Base-by-base conservation (phyloP, 1,284 basidiomycete genomes). In the Cryptococcus wingfieldii region DNA sequence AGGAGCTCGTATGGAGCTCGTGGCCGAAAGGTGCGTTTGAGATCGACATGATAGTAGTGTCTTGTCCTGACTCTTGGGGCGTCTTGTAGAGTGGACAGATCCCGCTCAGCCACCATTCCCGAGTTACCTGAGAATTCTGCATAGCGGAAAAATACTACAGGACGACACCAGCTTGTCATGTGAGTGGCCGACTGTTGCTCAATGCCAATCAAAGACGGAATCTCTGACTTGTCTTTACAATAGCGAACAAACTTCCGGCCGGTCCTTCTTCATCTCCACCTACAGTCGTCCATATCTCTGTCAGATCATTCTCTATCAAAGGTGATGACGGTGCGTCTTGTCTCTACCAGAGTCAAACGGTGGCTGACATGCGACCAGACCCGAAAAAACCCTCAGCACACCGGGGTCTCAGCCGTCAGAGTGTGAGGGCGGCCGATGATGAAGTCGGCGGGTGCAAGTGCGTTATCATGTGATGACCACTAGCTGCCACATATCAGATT, bases 1-100 rank as follows among this genome's bases (percentile, higher is more conserved):
- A 91, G 76, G 89, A 91, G 77, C 79, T 90, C 48, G 83, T 87
- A 46, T 90, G 88, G 88, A 87, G 85, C 77, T 83, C 84, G 49
- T 91, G 89, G 89, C 87, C 88, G 34, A 79, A 79, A 63, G 87
- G 88, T 86, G 68, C 74, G 83, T 78, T 13, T 34, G 1, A 16
- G 14, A 18, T 19, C 16, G 18, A 23, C 14, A 13, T n/a, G 8
- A 14, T 9, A 38, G 3, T 9, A 38, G 3, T 46, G 38, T 18
- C n/a, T 18, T 23, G n/a, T 31, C 18, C 12, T 49, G 38, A 47
- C 50, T 51, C 38, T 48, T n/a, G 31, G 19, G 27, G 13, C 38
- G 10, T 16, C 42, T 18, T 27, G 27, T 67, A 87, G 89, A 90
- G 56, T 90, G 88, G 89, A 84, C 85, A 56, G 86, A 87, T 56